Conservation (phyloP, 2,329 filamentous ascomycete species). For the Pseudonectria buxi region DNA sequence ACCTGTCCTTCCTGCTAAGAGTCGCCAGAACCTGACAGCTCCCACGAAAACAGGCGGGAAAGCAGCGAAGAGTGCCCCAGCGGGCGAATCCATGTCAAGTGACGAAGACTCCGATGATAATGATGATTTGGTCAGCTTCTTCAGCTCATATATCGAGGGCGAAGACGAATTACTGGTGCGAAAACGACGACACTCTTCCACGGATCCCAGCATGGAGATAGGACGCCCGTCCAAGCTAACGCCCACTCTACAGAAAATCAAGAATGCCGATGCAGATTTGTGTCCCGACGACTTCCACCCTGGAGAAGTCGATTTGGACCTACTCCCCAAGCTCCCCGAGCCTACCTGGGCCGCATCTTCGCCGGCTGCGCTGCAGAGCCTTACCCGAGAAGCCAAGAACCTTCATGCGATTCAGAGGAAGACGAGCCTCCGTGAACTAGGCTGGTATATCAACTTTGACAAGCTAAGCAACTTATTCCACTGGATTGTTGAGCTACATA, state of each 20-base stretch:
- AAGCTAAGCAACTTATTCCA: constrained; percentile 73
- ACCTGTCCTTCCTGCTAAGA: constrained; percentile 19
- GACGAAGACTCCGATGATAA: constrained; percentile 7
- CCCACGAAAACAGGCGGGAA: neutral
- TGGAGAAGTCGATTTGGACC: constrained; percentile 54
- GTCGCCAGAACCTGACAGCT: constrained; percentile 6
- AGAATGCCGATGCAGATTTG: neutral
- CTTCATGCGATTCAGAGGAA: constrained; percentile 58
- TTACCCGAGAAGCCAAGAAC: constrained; percentile 48
- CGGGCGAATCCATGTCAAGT: constrained; percentile 1
- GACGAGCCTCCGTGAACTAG: constrained; percentile 58
- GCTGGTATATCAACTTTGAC: constrained; percentile 72
- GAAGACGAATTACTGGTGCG: constrained; percentile 5
- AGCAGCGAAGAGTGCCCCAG: neutral
- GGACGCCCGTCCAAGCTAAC: constrained; percentile 10
- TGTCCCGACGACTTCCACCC: constrained; percentile 50
- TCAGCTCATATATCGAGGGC: constrained; percentile 15
- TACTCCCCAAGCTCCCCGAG: constrained; percentile 53
- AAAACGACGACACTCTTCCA: constrained; percentile 14
- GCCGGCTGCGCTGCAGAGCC: constrained; percentile 16
- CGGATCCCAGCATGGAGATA: constrained; percentile 13
- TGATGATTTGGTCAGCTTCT: constrained; percentile 14
- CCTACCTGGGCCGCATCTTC: constrained; percentile 26
- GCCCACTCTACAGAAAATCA: constrained; percentile 9
- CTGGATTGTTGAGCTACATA: constrained; percentile 87